These are phyloP conservation scores for Conoideocrella luteorostrata DNA, from an alignment of 2,329 filamentous ascomycete genomes.

Conservation along the genomic window DNA sequence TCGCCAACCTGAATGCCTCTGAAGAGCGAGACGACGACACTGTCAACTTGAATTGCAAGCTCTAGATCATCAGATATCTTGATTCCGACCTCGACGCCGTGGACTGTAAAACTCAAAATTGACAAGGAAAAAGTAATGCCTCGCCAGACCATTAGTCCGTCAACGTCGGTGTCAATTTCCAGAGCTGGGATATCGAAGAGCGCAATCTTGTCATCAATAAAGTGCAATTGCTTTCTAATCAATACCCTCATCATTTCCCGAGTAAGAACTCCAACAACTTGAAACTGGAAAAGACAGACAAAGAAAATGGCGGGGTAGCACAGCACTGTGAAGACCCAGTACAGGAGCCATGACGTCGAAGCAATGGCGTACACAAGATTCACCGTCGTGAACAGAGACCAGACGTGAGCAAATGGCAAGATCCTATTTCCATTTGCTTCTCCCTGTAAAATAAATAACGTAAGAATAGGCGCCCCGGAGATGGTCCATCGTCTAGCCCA, in stretches of 20 bases:
- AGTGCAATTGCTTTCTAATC: slow-evolving; percentile 6
- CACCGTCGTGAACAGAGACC: slow-evolving; percentile 6
- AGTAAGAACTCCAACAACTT: not conserved
- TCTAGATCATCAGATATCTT: slow-evolving; percentile 6
- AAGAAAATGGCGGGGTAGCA: slow-evolving; percentile 7
- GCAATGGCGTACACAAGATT: slow-evolving; percentile 7
- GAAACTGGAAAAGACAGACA: slow-evolving; percentile 5
- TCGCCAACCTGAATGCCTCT: slow-evolving; percentile 7
- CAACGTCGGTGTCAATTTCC: slow-evolving; percentile 8
- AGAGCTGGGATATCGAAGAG: slow-evolving; percentile 8
- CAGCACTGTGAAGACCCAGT: slow-evolving; percentile 2
- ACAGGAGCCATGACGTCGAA: slow-evolving; percentile 9
- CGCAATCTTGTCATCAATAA: slow-evolving; percentile 9
- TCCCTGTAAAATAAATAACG: slow-evolving; percentile 4
- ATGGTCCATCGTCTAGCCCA: slow-evolving; percentile 8
- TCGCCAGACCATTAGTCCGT: slow-evolving; percentile 6
- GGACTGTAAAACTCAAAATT: slow-evolving; percentile 7
- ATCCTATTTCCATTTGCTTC: slow-evolving; percentile 3
- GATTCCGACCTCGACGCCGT: slow-evolving; percentile 8
- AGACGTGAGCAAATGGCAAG: slow-evolving; percentile 4
- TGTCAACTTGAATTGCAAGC: slow-evolving; percentile 7
- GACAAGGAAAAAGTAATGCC: slow-evolving; percentile 7
- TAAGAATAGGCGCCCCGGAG: slow-evolving; percentile 4
- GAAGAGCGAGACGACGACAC: slow-evolving; percentile 5
- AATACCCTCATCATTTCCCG: slow-evolving; percentile 4